Evolutionary conservation across 805 yeast genomes (phyloP), one percentile per base, ranked within the genome.

Genomic region (Wickerhamomyces kurtzmanii): DNA sequence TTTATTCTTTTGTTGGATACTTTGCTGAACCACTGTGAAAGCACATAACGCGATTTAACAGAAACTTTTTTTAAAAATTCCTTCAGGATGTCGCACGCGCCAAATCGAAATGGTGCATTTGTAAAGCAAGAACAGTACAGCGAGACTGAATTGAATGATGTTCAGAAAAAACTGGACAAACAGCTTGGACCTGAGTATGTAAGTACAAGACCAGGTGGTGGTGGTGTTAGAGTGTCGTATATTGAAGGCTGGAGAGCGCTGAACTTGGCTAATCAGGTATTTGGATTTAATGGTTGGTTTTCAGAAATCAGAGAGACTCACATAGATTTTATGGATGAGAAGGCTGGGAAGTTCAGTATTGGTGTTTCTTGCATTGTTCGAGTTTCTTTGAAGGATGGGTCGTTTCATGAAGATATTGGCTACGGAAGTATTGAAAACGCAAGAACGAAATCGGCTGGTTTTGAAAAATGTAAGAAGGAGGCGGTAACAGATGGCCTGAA

Each of bases 161-260:
- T 59, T 17, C 62, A 57, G 27, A 31, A 50, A 1, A 59, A 59
- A 32, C 36, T 63, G 17, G 63, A 59, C 20, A 59, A 58, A 36
- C 56, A 69, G 32, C 43, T 82, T 12, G 91, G 91, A 0, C 89
- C 91, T 1, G 91, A 82, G 43, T 81, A 69, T 41, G 76, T 82
- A 14, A 75, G 86, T 16, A 72, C 71, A 22, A 59, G 93, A 26
- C 75, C 85, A 6, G 87, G 86, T 3, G 84, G 77, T 20, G 85
- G 84, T 3, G 76, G 80, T 10, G 65, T 62, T 25, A 62, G 68
- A 30, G 82, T 82, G 4, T 73, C 80, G 3, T 81, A 82, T 42
- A 65, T 82, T 22, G 91, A 81, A 51, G 94, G 93, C 1, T 81
- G 89, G 86, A 77, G 72, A 45, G 89, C 83, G 3, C 66, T 82